Conservation (phyloP, 768 basidiomycete genomes). For the Termitomyces sp. region DNA sequence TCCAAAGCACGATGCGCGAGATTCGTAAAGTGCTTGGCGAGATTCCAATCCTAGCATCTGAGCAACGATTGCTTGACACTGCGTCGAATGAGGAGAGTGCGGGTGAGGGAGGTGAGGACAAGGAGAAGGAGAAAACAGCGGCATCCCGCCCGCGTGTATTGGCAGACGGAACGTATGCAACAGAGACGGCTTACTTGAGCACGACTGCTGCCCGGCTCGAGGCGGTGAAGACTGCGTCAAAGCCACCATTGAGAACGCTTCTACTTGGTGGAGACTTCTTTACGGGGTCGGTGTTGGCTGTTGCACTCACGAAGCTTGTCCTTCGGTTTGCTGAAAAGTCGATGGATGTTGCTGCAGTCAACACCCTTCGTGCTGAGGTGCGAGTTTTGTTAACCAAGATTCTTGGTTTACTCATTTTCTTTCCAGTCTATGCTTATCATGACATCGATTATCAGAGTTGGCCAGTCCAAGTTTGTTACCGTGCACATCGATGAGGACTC, state of each 20-base stretch:
- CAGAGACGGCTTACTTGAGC: conserved; percentile 84
- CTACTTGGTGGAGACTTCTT: conserved; percentile 97
- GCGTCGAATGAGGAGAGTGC: conserved; percentile 45
- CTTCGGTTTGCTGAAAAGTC: conserved; percentile 65
- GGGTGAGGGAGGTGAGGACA: conserved; percentile 32
- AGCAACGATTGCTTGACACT: conserved; percentile 79
- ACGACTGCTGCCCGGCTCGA: conserved; percentile 62
- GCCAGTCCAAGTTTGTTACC: conserved; percentile 92
- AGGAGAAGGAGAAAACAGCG: conserved; percentile 41
- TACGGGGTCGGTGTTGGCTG: conserved; percentile 87
- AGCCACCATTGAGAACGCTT: conserved; percentile 85
- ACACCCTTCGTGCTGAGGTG: conserved; percentile 84
- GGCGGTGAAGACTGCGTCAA: conserved; percentile 79
- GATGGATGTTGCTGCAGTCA: conserved; percentile 41
- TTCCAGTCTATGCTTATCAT: conserved; percentile 91
- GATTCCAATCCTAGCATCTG: conserved; percentile 93
- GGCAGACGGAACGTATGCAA: conserved; percentile 97
- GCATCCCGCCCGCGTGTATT: conserved; percentile 70
- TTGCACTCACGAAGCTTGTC: conserved; percentile 87
- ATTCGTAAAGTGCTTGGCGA: conserved; percentile 87
- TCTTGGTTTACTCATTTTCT: background rate
- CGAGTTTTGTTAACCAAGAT: conserved; percentile 5
- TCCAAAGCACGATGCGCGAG: conserved; percentile 69
- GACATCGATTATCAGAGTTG: conserved; percentile 94
- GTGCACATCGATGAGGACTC: conserved; percentile 99